Percentiles rank a stretch among this genome's conserved stretches.
Conservation (phyloP, 148 eudicot species). For the Beta vulgaris region DNA sequence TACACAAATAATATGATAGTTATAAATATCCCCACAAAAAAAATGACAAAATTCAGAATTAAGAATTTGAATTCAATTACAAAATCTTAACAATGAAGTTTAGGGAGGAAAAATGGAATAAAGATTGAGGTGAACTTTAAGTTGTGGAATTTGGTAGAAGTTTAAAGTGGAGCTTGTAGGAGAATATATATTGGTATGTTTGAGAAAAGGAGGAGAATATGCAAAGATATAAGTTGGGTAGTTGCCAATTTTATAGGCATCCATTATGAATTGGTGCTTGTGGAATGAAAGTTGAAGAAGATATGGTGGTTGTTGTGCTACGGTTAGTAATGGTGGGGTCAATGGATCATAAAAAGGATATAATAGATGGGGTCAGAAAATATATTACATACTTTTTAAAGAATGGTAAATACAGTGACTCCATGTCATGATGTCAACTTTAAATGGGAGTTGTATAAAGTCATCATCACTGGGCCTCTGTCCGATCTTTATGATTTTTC, state of each 20-base stretch:
- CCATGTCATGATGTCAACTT: no score
- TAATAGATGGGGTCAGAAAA: not conserved
- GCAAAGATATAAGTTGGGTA: not conserved
- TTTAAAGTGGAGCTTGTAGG: not conserved
- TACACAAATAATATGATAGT: not conserved
- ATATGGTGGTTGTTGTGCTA: conserved; percentile 16
- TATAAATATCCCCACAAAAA: not conserved
- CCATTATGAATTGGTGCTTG: not conserved
- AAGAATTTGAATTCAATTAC: not conserved
- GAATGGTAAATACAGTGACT: no score
- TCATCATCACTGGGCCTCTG: no score
- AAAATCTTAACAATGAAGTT: not conserved
- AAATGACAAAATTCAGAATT: not conserved
- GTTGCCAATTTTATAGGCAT: conserved; percentile 11
- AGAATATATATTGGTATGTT: not conserved
- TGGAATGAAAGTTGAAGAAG: not conserved
- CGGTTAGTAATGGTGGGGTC: conserved; percentile 9
- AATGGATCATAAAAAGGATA: no score
- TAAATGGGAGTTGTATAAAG: no score
- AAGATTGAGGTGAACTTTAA: not conserved
- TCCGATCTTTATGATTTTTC: no score
- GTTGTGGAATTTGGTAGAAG: conserved; percentile 7
- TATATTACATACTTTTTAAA: no score
- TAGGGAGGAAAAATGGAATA: not conserved
- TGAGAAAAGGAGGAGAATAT: not conserved